Evolutionary conservation across 208 protist species (phyloP), one percentile per base, ranked within the genome.

Genomic region (Leishmania arabica): DNA sequence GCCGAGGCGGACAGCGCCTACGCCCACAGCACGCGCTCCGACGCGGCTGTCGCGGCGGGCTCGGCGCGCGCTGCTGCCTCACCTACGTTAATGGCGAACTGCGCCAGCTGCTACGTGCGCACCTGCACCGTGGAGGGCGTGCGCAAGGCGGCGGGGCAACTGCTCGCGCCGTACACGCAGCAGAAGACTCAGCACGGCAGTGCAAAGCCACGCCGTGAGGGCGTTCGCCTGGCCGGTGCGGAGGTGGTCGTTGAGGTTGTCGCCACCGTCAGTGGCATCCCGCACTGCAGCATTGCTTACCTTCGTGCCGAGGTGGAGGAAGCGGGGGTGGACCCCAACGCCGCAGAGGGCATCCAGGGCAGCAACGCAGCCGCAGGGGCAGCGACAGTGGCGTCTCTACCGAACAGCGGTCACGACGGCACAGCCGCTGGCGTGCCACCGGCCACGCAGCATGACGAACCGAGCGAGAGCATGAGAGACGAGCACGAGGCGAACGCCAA

Each of bases 261-360:
- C 24, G 75, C 91, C 9, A 84, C 90, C 1, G 89, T 93, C 71
- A 93, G 88, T 66, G 93, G 93, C 56, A 83, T 97, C 40, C 91
- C 91, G 4, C 80, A 87, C 64, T 79, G 91, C 47, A 79, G 77
- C 51, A 85, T 88, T 49, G 90, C 89, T 15, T 93, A 88, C 80
- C 74, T 95, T 11, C 85, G 79, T 0, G 91, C 83, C 13, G 84
- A 66, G 15, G 89, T 89, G 49, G 53, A 78, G 66, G 86, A 79
- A 27, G 49, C 6, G 37, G 66, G 7, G 21, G 66, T 34, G 66
- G n/a, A n/a, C 31, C 60, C 60, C 60, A 40, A 31, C 5, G n/a
- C 27, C 2, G 31, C 60, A 37, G 60, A 37, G 24, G 60, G 1
- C 3, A 40, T 49, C 5, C 37, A 24, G 6, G 40, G 37, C 66